Evolutionary conservation across 1,284 basidiomycete species (phyloP).

Genomic region (Papiliotrema terrestris): DNA sequence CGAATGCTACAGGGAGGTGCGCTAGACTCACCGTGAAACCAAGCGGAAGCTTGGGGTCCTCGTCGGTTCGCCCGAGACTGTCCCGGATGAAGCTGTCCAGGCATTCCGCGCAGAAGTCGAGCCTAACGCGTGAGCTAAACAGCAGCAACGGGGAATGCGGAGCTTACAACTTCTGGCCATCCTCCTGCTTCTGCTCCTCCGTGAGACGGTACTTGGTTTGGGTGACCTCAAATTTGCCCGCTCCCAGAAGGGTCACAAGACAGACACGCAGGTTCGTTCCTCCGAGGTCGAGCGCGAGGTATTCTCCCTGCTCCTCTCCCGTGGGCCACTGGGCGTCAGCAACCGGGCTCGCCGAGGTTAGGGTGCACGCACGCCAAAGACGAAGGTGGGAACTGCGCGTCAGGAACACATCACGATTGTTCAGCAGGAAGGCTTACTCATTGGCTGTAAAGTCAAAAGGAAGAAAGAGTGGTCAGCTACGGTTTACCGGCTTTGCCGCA

Average conservation of each 20-base stretch:
- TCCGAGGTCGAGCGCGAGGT: slow-evolving; percentile 89
- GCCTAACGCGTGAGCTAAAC: slow-evolving; percentile 44
- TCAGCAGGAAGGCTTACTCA: no score
- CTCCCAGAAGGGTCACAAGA: slow-evolving; percentile 85
- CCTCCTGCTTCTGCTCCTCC: slow-evolving; percentile 98
- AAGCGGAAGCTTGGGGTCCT: slow-evolving; percentile 72
- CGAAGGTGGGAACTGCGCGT: slow-evolving; percentile 79
- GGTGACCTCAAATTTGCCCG: slow-evolving; percentile 94
- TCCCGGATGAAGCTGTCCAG: slow-evolving; percentile 79
- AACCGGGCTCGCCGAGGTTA: not conserved
- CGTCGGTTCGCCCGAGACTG: slow-evolving; percentile 59
- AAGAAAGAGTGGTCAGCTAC: not conserved
- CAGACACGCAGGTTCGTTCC: slow-evolving; percentile 98
- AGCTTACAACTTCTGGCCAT: slow-evolving; percentile 71
- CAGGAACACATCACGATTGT: no score
- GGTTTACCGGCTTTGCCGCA: not conserved
- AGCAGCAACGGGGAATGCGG: not conserved
- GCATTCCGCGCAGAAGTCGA: slow-evolving; percentile 97
- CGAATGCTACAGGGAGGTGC: not conserved
- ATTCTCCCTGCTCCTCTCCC: slow-evolving; percentile 85
- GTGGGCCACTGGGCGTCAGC: slow-evolving; percentile 65
- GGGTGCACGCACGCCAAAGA: slow-evolving; percentile 64
- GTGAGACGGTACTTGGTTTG: slow-evolving; percentile 96
- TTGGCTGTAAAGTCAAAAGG: slow-evolving; percentile 33
- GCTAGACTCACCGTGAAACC: slow-evolving; percentile 78